Base-by-base conservation (phyloP, 768 basidiomycete genomes). In the Fomitopsis pulvina region DNA sequence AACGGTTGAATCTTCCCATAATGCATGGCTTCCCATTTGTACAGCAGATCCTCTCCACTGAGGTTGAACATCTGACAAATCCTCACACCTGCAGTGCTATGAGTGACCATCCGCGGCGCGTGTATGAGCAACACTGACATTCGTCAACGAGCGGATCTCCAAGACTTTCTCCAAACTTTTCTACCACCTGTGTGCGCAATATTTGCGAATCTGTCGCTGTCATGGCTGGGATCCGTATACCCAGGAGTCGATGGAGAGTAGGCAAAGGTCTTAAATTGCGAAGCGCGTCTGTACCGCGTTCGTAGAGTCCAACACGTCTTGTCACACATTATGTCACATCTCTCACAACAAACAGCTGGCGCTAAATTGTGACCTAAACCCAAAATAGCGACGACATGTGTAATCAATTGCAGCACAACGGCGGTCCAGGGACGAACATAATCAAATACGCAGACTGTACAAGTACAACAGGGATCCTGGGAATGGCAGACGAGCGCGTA, bases 51-150 rank as follows among this genome's bases (percentile, higher is more conserved):
- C 21, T 79, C 72, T 20, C 81, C 72, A 26, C 68, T 55, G 32
- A 83, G 29, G 50, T 77, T 75, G 67, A 80, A 85, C 56, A 76
- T 77, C 61, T 75, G 70, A 62, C 87, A 90, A 52, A 89, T 71
- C 22, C 72, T 71, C 27, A 75, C 71, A 55, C 85, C 87, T 89
- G 11, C 6, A 29, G 43, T 22, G 51, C 58, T 50, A 45, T 50
- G 60, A 61, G 30, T 47, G 51, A 43, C 11, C 21, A 44, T 25
- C 12, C 30, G 16, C 14, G n/a, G 20, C 20, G 24, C 30, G 10
- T 11, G 39, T 44, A 41, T 25, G 46, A 39, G 25, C 52, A 54
- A 46, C 55, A 64, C 63, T 45, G 45, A 82, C 81, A 82, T 75
- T 83, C 79, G 47, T 70, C 43, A 8, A 55, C 20, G 10, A 59